A percentile compares a stretch with the other conserved stretches of the same genome.
These are phyloP conservation scores for Lycium barbarum DNA, from an alignment of 257 asterid species.

Conservation along the genomic window DNA sequence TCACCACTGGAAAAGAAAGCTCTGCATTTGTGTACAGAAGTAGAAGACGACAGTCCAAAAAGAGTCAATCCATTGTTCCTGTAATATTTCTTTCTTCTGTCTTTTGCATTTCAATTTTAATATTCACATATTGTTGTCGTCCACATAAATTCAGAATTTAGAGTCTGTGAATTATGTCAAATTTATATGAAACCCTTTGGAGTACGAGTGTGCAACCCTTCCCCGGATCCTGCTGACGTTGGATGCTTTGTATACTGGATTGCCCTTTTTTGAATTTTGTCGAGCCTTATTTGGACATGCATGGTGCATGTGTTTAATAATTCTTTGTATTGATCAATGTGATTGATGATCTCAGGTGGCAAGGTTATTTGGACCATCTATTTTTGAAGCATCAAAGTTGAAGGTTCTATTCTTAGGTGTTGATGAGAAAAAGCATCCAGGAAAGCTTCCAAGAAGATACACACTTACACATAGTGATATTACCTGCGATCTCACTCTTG, in stretches of 20 bases:
- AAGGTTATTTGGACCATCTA: slow-evolving; percentile 86
- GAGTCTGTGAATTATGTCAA: too few relatives aligned
- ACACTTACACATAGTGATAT: slow-evolving; percentile 83
- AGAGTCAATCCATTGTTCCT: slow-evolving; percentile 52
- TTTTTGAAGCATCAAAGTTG: slow-evolving; percentile 76
- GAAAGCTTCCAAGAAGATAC: slow-evolving; percentile 67
- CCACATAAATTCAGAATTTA: too few relatives aligned
- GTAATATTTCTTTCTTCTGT: slow-evolving; percentile 43
- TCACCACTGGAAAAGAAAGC: slow-evolving; percentile 41
- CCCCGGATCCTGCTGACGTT: too few relatives aligned
- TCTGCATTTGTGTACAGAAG: slow-evolving; percentile 42
- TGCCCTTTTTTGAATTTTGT: too few relatives aligned
- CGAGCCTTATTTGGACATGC: neutral
- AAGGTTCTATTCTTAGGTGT: slow-evolving; percentile 66
- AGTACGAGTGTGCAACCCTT: too few relatives aligned
- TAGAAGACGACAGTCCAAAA: slow-evolving; percentile 47
- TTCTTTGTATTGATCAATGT: neutral
- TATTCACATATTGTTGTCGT: too few relatives aligned
- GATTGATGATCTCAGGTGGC: slow-evolving; percentile 61
- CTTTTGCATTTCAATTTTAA: neutral
- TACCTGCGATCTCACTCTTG: slow-evolving; percentile 69
- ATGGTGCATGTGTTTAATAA: neutral
- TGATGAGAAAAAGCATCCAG: slow-evolving; percentile 75
- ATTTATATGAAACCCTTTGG: too few relatives aligned
- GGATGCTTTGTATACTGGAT: too few relatives aligned